phyloP scores from a whole-genome alignment of 192 early-diverging fungal genomes.

The Backusella circina region DNA sequence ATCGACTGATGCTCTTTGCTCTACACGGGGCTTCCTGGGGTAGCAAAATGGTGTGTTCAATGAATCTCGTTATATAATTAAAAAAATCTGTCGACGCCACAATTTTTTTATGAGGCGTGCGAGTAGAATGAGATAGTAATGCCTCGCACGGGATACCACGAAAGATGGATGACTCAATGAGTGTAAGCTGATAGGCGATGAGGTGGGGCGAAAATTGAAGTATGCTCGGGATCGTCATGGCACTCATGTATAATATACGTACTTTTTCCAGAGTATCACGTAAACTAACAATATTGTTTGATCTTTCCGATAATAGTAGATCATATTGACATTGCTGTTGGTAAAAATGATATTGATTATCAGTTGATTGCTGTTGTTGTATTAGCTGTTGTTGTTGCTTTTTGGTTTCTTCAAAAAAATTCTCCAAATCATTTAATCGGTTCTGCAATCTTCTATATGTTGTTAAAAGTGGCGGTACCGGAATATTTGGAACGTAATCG shows the following conservation, averaged over 20 bases:
- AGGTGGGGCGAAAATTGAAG: conserved; percentile 58
- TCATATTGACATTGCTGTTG: background rate
- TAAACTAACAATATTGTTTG: conserved; percentile 14
- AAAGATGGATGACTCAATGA: conserved; percentile 71
- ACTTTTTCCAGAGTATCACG: conserved; percentile 46
- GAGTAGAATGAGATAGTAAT: conserved; percentile 57
- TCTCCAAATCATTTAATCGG: conserved; percentile 35
- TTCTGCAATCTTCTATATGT: conserved; percentile 45
- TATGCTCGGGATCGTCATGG: conserved; percentile 48
- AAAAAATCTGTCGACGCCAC: conserved; percentile 72
- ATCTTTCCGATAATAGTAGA: background rate
- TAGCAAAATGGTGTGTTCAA: conserved; percentile 68
- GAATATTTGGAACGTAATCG: conserved; percentile 55
- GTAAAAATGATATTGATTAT: background rate
- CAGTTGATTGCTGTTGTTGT: background rate
- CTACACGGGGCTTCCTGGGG: conserved; percentile 52
- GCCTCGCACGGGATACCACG: conserved; percentile 55
- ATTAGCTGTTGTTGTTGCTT: background rate
- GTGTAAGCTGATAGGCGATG: conserved; percentile 65
- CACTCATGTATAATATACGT: conserved; percentile 47
- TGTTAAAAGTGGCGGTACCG: conserved; percentile 47
- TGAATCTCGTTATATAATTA: conserved; percentile 70
- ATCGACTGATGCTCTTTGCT: conserved; percentile 56
- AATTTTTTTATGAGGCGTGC: conserved; percentile 53
- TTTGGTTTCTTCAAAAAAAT: conserved; percentile 28